Evolutionary conservation across 164 flowering plant species (phyloP), one percentile per base, ranked within the genome.

Genomic region (Buxus sempervirens): DNA sequence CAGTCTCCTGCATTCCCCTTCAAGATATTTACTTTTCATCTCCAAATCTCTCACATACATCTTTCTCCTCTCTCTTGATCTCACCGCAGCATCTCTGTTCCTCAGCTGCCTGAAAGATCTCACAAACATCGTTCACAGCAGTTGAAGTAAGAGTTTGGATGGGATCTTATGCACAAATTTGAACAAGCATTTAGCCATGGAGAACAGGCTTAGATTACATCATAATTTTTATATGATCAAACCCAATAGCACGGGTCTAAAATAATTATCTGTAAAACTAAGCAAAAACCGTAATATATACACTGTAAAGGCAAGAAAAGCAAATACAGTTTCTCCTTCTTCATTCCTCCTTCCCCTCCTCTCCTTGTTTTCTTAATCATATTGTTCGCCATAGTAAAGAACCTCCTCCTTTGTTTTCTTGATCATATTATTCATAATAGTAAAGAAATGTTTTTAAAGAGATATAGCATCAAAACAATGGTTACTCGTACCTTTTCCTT

Each of bases 61-160:
- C 83, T 90, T 95, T 79, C 84, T 95, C 87, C 97, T 90, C 82
- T 92, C 99, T 77, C 99, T 83, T 42, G 97, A 95, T 73, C 84
- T 82, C 70, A 90, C 65, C 0, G 99, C 99, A 0, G 97, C 95
- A 77, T 92, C 97, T 72, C 88, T 83, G 65, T 95, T 92, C 77
- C 94, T 95, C 82, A 89, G 19, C 67, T 90, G 91, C 86, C 99
- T 92, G 85, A 14, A 80, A 72, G 76, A 32, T 16, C 38, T 12
- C 45, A 51, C 21, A 60, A 59, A 15, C 15, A 59, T 27, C 65
- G 54, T 22, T 57, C 45, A 20, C 19, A 19, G 14, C 36, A 64
- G 23, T 13, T 5, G 38, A 45, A 45, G 18, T 45, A 45, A 45
- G 14, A 45, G 51, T 10, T 45, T 45, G 51, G 10, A 10, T 45